Evolutionary conservation across 106 monocot species (phyloP), one percentile per base, ranked within the genome.

Genomic region (Dendrobium chrysotoxum): DNA sequence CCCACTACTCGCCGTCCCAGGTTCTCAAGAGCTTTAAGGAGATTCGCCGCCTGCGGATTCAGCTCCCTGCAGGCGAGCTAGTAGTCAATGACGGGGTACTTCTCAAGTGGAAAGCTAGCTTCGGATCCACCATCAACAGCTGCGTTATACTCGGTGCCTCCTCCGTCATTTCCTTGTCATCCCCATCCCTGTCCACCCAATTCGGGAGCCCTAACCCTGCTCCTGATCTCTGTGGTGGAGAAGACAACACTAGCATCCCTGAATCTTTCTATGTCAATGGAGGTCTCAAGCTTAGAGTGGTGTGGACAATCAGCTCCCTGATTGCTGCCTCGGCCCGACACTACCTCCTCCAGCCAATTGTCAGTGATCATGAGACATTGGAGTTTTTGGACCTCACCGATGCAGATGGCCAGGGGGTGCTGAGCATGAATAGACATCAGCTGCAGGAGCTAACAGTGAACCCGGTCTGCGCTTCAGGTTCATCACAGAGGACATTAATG

Each of bases 271-370:
- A 91, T 78, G 80, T 79, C 38, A 91, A 89, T 68, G 92, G 90
- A 16, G 80, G 88, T 46, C 81, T 98, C 21, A 98, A 95, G 80
- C 81, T 90, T 55, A 83, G 94, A n/a, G 92, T 98, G 2, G 85
- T 91, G 8, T 98, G 97, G 97, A 88, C 97, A 1, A 95, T 98
- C 82, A 95, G 95, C 77, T 89, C 95, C 4, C 86, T 98, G 41
- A 92, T 98, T 40, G 97, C 97, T 11, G 97, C 97, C 17, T 92
- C 95, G 0, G 92, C 97, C 1, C 80, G 97, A 65, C 97, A 98
- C 76, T 95, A 88, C 80, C 84, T 94, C 18, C 83, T 95, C 46
- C 89, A 89, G 23, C 90, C 89, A 0, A 92, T 98, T 38, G 80
- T 95, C 2, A 77, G 85, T 1, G 89, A 91, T 38, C 92, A 98